Evolutionary conservation across 2,329 filamentous ascomycete species (phyloP).

Genomic region (Sclerotinia glacialis): DNA sequence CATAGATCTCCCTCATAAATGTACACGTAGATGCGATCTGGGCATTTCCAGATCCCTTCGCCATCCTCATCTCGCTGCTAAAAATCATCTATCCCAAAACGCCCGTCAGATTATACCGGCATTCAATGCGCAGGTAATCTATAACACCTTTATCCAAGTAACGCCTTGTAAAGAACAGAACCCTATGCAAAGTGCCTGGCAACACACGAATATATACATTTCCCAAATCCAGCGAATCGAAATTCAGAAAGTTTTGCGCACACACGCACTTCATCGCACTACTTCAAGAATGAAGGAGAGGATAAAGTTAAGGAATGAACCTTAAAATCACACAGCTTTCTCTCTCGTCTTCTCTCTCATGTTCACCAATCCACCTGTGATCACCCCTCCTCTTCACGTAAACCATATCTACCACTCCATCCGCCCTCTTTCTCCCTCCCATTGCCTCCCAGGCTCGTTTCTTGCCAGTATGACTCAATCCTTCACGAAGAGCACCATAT

Average conservation of each 20-base stretch:
- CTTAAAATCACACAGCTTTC: slow-evolving; percentile 35
- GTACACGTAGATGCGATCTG: background rate
- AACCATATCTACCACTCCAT: slow-evolving; percentile 53
- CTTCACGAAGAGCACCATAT: slow-evolving; percentile 49
- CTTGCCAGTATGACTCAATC: slow-evolving; percentile 47
- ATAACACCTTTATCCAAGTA: background rate
- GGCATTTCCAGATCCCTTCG: background rate
- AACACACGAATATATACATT: slow-evolving; percentile 5
- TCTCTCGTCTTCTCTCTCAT: slow-evolving; percentile 27
- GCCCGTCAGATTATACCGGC: background rate
- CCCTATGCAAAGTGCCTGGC: background rate
- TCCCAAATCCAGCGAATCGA: background rate
- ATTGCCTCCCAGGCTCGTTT: slow-evolving; percentile 54
- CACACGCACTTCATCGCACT: too few relatives aligned
- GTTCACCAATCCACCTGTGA: slow-evolving; percentile 47
- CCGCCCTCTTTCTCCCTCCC: slow-evolving; percentile 48
- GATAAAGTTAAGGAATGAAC: background rate
- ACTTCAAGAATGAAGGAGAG: background rate
- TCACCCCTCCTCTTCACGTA: slow-evolving; percentile 54
- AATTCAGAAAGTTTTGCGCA: background rate
- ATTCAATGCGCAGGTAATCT: background rate
- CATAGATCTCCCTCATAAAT: slow-evolving; percentile 2
- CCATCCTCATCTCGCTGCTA: background rate
- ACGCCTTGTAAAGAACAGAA: background rate
- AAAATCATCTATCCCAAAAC: slow-evolving; percentile 1